Base-by-base conservation (phyloP, 2,329 filamentous ascomycete genomes). In the Aspergillus luchuensis region DNA sequence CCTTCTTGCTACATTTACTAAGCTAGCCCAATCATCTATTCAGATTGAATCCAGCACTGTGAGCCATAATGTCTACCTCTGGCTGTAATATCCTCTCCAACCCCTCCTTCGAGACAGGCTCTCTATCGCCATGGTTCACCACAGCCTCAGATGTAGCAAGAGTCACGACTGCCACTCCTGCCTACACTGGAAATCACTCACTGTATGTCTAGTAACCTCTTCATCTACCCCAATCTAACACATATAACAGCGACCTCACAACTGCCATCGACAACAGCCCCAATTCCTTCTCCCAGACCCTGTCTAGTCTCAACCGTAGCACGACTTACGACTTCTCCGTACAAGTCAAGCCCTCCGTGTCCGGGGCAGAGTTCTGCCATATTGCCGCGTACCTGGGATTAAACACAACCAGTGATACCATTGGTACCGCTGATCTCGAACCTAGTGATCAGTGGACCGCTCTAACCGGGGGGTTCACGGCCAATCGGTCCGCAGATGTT, bases 21-120 rank as follows among this genome's bases (percentile, higher is more conserved):
- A 36, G 30, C 30, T 15, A 43, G 1, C 8, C 0, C 3, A 7
- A 41, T 36, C 4, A 43, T 19, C 1, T 10, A 7, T 8, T 5
- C 3, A 2, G n/a, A 19, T 43, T 15, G 2, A 5, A 0, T 5
- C 1, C 0, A 17, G 21, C 3, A 21, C 1, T 3, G 10, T 13
- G 13, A 1, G 8, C 23, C 23, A 49, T n/a, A n/a, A 69, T 67
- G 66, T 58, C 64, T 3, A 60, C 67, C 8, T 64, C 63, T 23
- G 30, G 58, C 10, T 66, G 66, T 58, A 69, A 69, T 47, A 56
- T 65, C 19, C 53, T 71, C 17, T 19, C 59, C 33, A 70, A 70
- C 47, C 67, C 67, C 3, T 65, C 66, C 39, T 68, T 71, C 39
- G 69, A 70, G 36, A 61, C 67, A 1, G 66, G 67, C 10, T 30